Evolutionary conservation across 345 rosid species (phyloP), one percentile per base, ranked within the genome.

Genomic region (Sisymbrium irio): DNA sequence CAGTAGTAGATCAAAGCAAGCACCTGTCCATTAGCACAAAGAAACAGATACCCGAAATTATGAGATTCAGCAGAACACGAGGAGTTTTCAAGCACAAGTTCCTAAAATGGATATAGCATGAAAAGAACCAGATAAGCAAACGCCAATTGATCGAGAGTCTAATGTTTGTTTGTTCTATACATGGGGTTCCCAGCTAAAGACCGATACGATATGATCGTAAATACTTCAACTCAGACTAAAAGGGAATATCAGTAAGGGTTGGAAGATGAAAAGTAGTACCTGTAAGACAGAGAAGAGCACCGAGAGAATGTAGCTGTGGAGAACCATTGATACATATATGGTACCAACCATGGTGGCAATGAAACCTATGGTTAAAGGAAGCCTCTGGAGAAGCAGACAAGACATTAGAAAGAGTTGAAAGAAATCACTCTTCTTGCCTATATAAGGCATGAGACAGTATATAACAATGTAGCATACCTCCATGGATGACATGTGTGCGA

Each of bases 221-320:
- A 72, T 13, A 19, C 15, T 46, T 15, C 7, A 27, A 36, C 32
- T 35, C 14, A 46, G 25, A 22, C 20, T 20, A 32, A 53, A 50
- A 59, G n/a, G 39, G 47, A 47, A 58, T 58, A 47, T 18, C 62
- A 14, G 0, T 2, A 42, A 5, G 28, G 7, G 68, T 7, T 15
- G 33, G 58, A 53, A 62, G 65, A 56, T 55, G 61, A 20, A 69
- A 5, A 55, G 9, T 22, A n/a, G 45, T 82, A 92, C 99, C 97
- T 95, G 99, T 68, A 92, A 68, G 2, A 90, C 83, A 44, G 97
- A 95, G 82, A 90, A 92, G 77, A 95, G 83, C 25, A 95, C 93
- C 5, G 97, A 95, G 59, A 95, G 92, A 67, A 95, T 32, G 82
- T 95, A 95, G 76, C 93, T 95, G 79, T 95, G 99, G 79, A 88